These are phyloP conservation scores for Phymatotrichopsis omnivora DNA, from an alignment of 2,329 filamentous ascomycete genomes.

Conservation along the genomic window DNA sequence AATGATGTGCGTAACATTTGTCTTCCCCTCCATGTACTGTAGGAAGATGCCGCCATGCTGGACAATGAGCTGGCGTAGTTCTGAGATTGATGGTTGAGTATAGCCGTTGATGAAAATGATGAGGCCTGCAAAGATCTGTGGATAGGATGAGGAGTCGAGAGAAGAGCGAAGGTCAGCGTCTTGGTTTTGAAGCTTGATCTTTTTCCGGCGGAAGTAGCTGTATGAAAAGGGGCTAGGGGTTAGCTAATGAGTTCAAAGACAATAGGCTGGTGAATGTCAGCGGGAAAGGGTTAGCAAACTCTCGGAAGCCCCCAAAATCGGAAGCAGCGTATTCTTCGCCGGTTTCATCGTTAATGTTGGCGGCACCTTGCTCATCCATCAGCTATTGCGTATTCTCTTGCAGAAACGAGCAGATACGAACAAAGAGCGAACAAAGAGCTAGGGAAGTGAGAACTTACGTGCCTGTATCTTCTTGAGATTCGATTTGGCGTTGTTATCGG, in stretches of 20 bases:
- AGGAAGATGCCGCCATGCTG: conserved; percentile 89
- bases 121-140: conserved; percentile 82
- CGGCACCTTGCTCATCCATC: conserved; percentile 3
- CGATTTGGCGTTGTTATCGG: conserved; percentile 26
- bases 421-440: not conserved
- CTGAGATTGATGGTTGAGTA: conserved; percentile 82
- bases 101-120: conserved; percentile 92
- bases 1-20: conserved; percentile 89
- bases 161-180: conserved; percentile 66
- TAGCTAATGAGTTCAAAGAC: not conserved
- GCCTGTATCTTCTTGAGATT: conserved; percentile 26
- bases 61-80: conserved; percentile 80
- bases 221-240: not conserved
- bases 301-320: conserved; percentile 75
- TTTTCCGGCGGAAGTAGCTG: conserved; percentile 63
- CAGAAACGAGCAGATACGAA: too few species aligned
- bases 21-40: conserved; percentile 92
- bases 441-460: conserved; percentile 19
- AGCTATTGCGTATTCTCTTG: too few species aligned
- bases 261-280: not conserved
- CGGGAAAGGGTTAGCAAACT: conserved; percentile 47
- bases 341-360: conserved; percentile 13
- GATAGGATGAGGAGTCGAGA: conserved; percentile 44
- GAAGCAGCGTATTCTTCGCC: conserved; percentile 67
- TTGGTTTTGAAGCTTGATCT: conserved; percentile 91